Base-by-base conservation (phyloP, 1,139 yeast genomes). In the Geotrichum armillariae region DNA sequence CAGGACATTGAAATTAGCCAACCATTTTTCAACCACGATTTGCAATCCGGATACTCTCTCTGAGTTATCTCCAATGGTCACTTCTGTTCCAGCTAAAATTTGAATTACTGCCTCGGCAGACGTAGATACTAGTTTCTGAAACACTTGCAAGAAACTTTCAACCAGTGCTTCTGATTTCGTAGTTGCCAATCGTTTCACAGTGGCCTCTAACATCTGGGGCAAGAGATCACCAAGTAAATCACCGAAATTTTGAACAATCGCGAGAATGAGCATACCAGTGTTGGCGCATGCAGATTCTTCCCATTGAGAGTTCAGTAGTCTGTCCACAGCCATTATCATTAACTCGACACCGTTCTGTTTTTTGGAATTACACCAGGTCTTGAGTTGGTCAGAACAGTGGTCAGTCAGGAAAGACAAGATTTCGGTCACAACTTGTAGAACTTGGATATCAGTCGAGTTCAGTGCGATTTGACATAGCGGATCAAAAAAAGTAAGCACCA, bases 211-310 rank as follows among this genome's bases (percentile, higher is more conserved):
- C 21, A 91, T 80, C 49, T 78, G 78, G 0, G 79, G 74, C 17
- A 83, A 70, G 46, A 80, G 70, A n/a, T 75, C 77, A 21, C 79
- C 78, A 23, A 83, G 72, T 34, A 73, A 66, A 2, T 64, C 58
- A 16, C 76, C 71, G 62, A 85, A 88, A 57, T 80, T 78, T 20
- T 79, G 75, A 20, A 89, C 74, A 41, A 87, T 72, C 0, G 87
- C 61, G 2, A 57, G 56, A 16, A 67, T 64, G 6, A 67, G 59
- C 36, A 58, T 54, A 3, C 70, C 79, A 7, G 83, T 74, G 1
- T 88, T 80, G 65, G 82, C 76, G 1, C 94, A 91, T 0, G 95
- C 95, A 50, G 84, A 77, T 60, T 88, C 97, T 12, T 85, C 78
- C 54, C 87, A 72, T 8, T 76, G 73, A 0, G 94, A 88, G 1